Percentiles rank a stretch among this genome's conserved stretches.
Conservation (phyloP, 140 eudicot species). For the Cichorium intybus region DNA sequence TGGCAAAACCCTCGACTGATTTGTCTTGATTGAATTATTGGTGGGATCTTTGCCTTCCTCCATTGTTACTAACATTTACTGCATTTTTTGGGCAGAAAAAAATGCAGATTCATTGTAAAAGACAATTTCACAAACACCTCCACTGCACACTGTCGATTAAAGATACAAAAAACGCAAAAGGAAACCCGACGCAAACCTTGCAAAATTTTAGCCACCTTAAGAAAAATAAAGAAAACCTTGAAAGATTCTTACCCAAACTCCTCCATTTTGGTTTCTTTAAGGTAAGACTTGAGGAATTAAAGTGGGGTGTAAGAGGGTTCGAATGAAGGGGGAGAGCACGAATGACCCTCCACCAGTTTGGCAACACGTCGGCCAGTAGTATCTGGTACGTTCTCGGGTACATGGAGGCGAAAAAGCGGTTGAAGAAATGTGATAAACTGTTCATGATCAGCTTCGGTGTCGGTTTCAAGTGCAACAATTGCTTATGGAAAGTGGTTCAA, state of each 20-base stretch:
- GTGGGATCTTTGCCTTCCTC: constrained; percentile 68
- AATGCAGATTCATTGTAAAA: background rate
- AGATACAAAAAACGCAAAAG: constrained; percentile 4
- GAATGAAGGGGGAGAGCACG: too few species aligned
- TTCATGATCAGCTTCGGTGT: constrained; percentile 94
- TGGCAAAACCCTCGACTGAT: constrained; percentile 59
- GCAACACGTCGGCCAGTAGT: constrained; percentile 96
- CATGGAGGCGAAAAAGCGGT: constrained; percentile 89
- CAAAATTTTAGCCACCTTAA: too few species aligned
- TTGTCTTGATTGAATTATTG: constrained; percentile 9
- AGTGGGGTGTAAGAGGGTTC: too few species aligned
- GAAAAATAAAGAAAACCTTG: too few species aligned
- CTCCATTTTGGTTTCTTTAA: too few species aligned
- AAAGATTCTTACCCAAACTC: too few species aligned
- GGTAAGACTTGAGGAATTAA: too few species aligned
- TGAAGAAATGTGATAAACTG: constrained; percentile 64
- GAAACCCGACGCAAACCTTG: background rate
- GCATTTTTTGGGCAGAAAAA: constrained; percentile 36
- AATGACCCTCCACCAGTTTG: constrained; percentile 90
- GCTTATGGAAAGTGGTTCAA: constrained; percentile 78
- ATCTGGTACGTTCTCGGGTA: constrained; percentile 87
- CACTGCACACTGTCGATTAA: background rate
- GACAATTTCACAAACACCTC: constrained; percentile 32
- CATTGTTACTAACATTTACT: constrained; percentile 51
- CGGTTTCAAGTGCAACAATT: constrained; percentile 92